phyloP scores from a whole-genome alignment of 495 filamentous ascomycete genomes.

The Melanomma pulvis-pyrius region DNA sequence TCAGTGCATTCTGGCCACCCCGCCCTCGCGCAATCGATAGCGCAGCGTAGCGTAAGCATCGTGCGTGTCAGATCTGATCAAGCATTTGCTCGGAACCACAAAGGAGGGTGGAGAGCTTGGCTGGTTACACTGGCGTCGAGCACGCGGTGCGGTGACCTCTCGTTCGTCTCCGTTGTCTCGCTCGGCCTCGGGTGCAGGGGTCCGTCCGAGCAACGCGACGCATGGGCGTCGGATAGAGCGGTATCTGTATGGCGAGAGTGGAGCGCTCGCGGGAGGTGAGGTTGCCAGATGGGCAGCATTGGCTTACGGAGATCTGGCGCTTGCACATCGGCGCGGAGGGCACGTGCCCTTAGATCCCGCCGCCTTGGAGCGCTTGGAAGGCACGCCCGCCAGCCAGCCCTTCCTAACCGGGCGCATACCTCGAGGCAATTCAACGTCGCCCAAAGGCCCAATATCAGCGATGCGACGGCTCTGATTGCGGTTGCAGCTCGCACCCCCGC shows the following conservation, averaged over 20 bases:
- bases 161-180: too few relatives aligned
- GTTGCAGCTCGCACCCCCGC: constrained; percentile 21
- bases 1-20: constrained; percentile 19
- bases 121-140: constrained; percentile 17
- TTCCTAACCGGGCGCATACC: not conserved
- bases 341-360: not conserved
- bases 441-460: constrained; percentile 13
- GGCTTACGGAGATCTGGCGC: not conserved
- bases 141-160: constrained; percentile 17
- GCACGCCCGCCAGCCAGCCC: not conserved
- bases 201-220: not conserved
- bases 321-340: not conserved
- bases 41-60: not conserved
- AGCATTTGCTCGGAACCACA: constrained; percentile 6
- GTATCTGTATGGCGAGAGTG: not conserved
- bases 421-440: not conserved
- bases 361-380: not conserved
- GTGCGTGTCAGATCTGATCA: constrained; percentile 11
- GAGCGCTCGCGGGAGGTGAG: not conserved
- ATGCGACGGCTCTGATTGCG: constrained; percentile 34
- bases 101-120: constrained; percentile 2
- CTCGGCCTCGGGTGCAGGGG: not conserved
- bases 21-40: not conserved
- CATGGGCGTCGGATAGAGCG: not conserved
- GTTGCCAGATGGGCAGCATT: not conserved